A percentile compares a stretch with the other conserved stretches of the same genome.
These are phyloP conservation scores for Alisma plantagoaquatica DNA, from an alignment of 106 monocot genomes.

Conservation along the genomic window DNA sequence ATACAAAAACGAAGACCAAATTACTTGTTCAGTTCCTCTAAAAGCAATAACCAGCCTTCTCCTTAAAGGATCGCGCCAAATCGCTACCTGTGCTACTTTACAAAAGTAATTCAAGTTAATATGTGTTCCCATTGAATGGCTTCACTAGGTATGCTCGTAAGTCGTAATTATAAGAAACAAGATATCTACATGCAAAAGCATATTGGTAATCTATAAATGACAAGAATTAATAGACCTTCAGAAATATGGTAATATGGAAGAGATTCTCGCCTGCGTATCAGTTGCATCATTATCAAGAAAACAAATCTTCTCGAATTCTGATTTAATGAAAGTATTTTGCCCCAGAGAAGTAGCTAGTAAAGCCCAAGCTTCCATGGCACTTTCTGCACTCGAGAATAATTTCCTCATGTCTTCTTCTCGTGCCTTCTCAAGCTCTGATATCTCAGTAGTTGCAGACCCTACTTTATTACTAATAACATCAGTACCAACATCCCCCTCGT, in stretches of 20 bases:
- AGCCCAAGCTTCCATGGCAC: conserved; percentile 99
- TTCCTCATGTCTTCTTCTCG: conserved; percentile 49
- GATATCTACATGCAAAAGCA: neutral
- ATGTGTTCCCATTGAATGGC: too few relatives aligned
- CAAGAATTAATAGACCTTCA: neutral
- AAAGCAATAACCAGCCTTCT: conserved; percentile 84
- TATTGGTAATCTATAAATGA: neutral
- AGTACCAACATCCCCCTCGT: conserved; percentile 10
- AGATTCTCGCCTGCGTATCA: conserved; percentile 68
- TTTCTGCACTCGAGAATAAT: conserved; percentile 88
- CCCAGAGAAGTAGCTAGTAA: conserved; percentile 93
- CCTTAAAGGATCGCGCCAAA: conserved; percentile 72
- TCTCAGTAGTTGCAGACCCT: conserved; percentile 10
- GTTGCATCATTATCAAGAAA: conserved; percentile 91
- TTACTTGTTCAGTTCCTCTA: conserved; percentile 97
- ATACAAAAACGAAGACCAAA: too few relatives aligned
- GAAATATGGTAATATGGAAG: neutral
- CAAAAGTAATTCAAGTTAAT: too few relatives aligned
- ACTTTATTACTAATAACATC: conserved; percentile 7
- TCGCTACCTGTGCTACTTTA: conserved; percentile 51
- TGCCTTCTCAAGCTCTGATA: conserved; percentile 15
- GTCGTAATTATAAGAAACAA: too few relatives aligned
- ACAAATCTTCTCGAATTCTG: conserved; percentile 94
- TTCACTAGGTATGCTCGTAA: too few relatives aligned
- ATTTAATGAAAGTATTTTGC: conserved; percentile 79